These are phyloP conservation scores for Globisporangium abappressorium DNA, from an alignment of 352 stramenopile genomes.

Conservation along the genomic window DNA sequence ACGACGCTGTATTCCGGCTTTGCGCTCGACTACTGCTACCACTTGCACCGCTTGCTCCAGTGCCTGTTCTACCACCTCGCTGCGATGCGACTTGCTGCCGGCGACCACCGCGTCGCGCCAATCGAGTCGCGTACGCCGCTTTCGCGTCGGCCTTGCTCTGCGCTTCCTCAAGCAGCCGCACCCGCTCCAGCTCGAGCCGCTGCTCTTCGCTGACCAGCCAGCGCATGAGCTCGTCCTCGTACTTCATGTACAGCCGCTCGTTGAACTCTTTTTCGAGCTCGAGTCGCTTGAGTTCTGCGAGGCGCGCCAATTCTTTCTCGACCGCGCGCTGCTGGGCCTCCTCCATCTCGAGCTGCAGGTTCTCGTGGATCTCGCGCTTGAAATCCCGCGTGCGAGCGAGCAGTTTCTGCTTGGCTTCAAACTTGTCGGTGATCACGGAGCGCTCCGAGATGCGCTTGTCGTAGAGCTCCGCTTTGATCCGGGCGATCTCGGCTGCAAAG, in stretches of 20 bases:
- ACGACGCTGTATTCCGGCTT: constrained; percentile 5
- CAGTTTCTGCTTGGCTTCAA: constrained; percentile 19
- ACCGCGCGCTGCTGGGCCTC: constrained; percentile 52
- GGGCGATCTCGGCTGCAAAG: constrained; percentile 29
- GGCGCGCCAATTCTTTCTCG: constrained; percentile 41
- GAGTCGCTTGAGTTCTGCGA: constrained; percentile 30
- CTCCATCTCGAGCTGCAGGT: constrained; percentile 57
- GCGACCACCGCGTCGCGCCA: constrained; percentile 53
- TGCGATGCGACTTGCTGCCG: constrained; percentile 32
- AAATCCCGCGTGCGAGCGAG: constrained; percentile 45
- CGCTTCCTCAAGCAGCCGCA: constrained; percentile 34
- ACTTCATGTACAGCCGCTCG: constrained; percentile 61
- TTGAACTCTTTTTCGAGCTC: constrained; percentile 47
- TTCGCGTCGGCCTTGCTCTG: constrained; percentile 42
- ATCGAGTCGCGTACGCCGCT: constrained; percentile 47
- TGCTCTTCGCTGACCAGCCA: constrained; percentile 52
- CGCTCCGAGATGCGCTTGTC: constrained; percentile 10
- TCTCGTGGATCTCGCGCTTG: constrained; percentile 59
- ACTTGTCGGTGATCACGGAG: constrained; percentile 17
- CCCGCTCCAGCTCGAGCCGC: constrained; percentile 41
- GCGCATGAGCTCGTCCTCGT: constrained; percentile 63
- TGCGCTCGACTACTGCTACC: not conserved
- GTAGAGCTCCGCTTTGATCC: constrained; percentile 13
- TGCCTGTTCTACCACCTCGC: constrained; percentile 13
- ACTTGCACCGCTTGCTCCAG: not conserved